phyloP scores from a whole-genome alignment of 225 moss, liverwort and hornwort species.

The Straminergon stramineum region DNA sequence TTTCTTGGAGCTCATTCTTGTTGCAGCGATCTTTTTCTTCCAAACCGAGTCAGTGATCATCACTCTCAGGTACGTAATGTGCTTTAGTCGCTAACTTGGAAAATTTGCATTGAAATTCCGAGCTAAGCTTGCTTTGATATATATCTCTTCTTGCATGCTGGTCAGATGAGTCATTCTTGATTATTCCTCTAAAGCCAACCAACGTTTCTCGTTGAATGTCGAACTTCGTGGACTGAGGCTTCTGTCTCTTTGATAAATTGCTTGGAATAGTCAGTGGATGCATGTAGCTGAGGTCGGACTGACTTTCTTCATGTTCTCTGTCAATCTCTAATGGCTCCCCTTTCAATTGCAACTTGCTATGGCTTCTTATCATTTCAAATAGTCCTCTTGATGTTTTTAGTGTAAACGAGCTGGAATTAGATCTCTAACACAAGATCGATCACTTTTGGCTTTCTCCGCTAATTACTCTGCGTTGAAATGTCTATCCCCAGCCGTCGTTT shows the following conservation, averaged over 20 bases:
- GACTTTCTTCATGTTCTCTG: not conserved
- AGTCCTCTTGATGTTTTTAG: not conserved
- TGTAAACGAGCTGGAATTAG: not conserved
- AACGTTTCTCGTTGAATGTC: not conserved
- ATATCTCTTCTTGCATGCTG: not conserved
- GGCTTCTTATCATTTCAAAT: not conserved
- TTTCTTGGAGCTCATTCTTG: conserved; percentile 20
- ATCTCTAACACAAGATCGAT: not conserved
- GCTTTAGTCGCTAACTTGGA: not conserved
- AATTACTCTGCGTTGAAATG: not conserved
- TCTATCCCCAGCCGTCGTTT: not conserved
- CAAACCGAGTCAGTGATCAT: not conserved
- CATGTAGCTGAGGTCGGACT: not conserved
- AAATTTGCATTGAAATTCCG: not conserved
- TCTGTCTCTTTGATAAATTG: not conserved
- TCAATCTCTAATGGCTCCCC: not conserved
- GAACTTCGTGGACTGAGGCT: not conserved
- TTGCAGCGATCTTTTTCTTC: not conserved
- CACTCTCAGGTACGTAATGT: not conserved
- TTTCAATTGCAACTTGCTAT: not conserved
- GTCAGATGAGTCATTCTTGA: not conserved
- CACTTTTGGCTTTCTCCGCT: not conserved
- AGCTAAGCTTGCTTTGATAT: not conserved
- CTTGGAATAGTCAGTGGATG: not conserved
- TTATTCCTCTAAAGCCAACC: not conserved